Evolutionary conservation across 1,139 yeast species (phyloP).

Genomic region (Yarrowia galli): DNA sequence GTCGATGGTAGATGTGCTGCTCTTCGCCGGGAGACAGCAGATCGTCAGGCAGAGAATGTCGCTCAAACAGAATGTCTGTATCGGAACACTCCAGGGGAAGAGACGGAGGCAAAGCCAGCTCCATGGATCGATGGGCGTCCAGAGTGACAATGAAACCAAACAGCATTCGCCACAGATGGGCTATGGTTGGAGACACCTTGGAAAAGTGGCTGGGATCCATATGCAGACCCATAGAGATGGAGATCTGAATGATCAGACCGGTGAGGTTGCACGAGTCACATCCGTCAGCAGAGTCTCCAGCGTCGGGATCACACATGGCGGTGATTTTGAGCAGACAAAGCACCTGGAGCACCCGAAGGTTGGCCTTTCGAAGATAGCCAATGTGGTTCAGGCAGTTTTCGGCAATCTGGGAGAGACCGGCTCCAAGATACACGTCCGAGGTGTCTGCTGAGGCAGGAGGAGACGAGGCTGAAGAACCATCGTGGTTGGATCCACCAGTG

Average conservation of each 20-base stretch:
- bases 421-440: constrained; percentile 35
- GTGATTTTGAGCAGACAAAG: constrained; percentile 32
- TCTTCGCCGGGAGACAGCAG: constrained; percentile 38
- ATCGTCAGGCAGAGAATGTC: constrained; percentile 32
- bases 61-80: constrained; percentile 24
- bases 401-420: constrained; percentile 34
- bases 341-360: constrained; percentile 30
- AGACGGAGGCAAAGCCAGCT: constrained; percentile 31
- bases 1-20: constrained; percentile 38
- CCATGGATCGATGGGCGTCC: constrained; percentile 37
- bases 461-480: constrained; percentile 19
- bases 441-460: constrained; percentile 5
- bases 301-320: constrained; percentile 36
- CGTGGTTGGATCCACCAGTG: constrained; percentile 2
- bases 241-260: constrained; percentile 35
- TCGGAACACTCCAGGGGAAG: constrained; percentile 29
- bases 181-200: constrained; percentile 19
- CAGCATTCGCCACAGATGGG: constrained; percentile 38
- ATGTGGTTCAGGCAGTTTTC: constrained; percentile 28
- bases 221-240: constrained; percentile 39
- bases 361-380: constrained; percentile 27
- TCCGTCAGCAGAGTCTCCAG: constrained; percentile 39
- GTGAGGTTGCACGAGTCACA: constrained; percentile 29
- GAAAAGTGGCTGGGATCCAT: constrained; percentile 38
- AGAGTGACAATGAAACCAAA: constrained; percentile 35